Conservation (phyloP, 2,329 filamentous ascomycete species). For the Penicillium sp. region DNA sequence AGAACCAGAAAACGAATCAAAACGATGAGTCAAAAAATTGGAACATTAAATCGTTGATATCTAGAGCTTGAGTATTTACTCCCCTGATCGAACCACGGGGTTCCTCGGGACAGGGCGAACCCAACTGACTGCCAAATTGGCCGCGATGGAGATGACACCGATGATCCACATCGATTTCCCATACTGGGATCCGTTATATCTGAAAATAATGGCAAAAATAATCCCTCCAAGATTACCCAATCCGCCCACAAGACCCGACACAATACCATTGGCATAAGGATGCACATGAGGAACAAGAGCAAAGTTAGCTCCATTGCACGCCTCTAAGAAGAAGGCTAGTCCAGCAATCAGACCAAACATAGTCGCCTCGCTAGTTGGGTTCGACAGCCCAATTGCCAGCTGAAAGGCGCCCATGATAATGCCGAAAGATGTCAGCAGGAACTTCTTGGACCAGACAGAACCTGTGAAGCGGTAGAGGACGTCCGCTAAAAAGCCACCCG, state of each 20-base stretch:
- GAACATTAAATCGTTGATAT: not conserved
- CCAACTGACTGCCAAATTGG: slow-evolving; percentile 64
- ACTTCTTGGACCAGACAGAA: slow-evolving; percentile 60
- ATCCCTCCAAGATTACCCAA: slow-evolving; percentile 81
- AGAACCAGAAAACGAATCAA: not conserved
- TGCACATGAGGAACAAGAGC: slow-evolving; percentile 81
- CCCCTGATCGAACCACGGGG: slow-evolving; percentile 36
- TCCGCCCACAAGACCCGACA: slow-evolving; percentile 74
- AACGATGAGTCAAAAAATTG: not conserved
- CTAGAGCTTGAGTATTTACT: not conserved
- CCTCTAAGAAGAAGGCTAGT: slow-evolving; percentile 77
- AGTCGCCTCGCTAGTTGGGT: slow-evolving; percentile 57
- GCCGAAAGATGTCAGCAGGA: slow-evolving; percentile 53
- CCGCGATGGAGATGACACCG: slow-evolving; percentile 64
- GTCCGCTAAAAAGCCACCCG: slow-evolving; percentile 52
- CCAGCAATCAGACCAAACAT: slow-evolving; percentile 74
- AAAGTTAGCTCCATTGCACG: slow-evolving; percentile 81
- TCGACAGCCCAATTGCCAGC: slow-evolving; percentile 57
- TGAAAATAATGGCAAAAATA: slow-evolving; percentile 76
- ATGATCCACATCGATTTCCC: slow-evolving; percentile 73
- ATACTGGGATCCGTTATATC: slow-evolving; percentile 66
- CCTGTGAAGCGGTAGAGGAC: slow-evolving; percentile 49
- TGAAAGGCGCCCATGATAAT: slow-evolving; percentile 56
- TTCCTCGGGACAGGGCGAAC: slow-evolving; percentile 54
- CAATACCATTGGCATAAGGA: slow-evolving; percentile 71